phyloP scores from a whole-genome alignment of 441 rosid genomes.

The Populus trichocarpa region DNA sequence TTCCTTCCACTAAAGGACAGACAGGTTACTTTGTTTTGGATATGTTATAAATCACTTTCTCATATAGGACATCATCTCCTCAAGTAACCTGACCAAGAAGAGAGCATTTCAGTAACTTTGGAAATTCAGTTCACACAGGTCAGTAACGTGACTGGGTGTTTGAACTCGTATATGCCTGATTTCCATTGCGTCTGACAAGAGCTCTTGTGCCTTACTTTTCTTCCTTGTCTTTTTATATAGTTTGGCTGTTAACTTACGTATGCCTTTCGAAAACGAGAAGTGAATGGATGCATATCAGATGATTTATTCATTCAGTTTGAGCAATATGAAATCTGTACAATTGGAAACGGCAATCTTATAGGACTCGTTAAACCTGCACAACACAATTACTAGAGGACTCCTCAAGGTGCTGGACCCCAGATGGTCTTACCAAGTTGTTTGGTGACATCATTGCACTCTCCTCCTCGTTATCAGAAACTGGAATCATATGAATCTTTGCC shows the following conservation, averaged over 20 bases:
- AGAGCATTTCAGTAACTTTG: not conserved
- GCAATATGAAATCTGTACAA: not conserved
- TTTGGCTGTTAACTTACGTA: not conserved
- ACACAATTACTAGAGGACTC: slow-evolving; percentile 17
- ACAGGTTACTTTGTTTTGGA: not conserved
- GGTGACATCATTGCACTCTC: slow-evolving; percentile 38
- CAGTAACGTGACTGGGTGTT: not conserved
- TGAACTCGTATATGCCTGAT: not conserved
- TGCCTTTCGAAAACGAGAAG: not conserved
- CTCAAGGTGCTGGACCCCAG: slow-evolving; percentile 18
- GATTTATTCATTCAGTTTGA: not conserved
- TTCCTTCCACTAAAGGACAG: not conserved
- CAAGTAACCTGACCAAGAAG: not conserved
- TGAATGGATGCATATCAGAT: not conserved
- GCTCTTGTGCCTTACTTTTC: not conserved
- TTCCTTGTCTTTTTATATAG: not conserved
- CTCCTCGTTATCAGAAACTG: slow-evolving; percentile 14
- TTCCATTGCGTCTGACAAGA: not conserved
- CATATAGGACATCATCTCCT: not conserved
- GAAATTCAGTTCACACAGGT: not conserved
- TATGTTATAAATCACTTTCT: not conserved
- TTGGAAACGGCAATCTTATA: not conserved
- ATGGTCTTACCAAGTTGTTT: slow-evolving; percentile 26
- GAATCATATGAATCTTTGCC: slow-evolving; percentile 17
- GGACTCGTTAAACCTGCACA: not conserved